Conservation (phyloP, 768 basidiomycete species). For the Udeniomyces megalosporus region DNA sequence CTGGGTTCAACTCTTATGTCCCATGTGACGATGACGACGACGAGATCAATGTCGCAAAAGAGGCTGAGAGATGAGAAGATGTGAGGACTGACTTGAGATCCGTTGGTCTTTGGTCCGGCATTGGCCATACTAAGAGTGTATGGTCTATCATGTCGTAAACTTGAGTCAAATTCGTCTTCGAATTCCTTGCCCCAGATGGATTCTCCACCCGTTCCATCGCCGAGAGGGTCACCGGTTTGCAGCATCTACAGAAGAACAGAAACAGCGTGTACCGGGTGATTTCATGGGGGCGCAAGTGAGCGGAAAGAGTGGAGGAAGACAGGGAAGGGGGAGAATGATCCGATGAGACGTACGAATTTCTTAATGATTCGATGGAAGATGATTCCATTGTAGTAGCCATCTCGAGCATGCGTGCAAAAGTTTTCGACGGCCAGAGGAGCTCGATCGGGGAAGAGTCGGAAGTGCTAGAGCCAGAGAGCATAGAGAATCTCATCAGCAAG, state of each 20-base stretch:
- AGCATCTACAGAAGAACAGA: slow-evolving; percentile 73
- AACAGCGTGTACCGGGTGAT: not conserved
- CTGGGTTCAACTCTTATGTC: no score
- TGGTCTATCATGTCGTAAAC: slow-evolving; percentile 82
- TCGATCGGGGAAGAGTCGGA: slow-evolving; percentile 57
- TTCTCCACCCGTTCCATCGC: slow-evolving; percentile 79
- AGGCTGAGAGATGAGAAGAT: not conserved
- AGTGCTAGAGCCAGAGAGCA: slow-evolving; percentile 19
- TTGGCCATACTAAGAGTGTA: slow-evolving; percentile 78
- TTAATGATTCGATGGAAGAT: slow-evolving; percentile 95
- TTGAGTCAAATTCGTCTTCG: slow-evolving; percentile 83
- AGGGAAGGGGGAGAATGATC: not conserved
- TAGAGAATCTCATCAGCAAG: not conserved
- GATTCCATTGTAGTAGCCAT: slow-evolving; percentile 78
- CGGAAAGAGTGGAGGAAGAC: not conserved
- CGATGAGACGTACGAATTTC: slow-evolving; percentile 47
- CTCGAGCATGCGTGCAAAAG: slow-evolving; percentile 74
- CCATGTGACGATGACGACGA: no score
- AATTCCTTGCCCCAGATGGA: slow-evolving; percentile 83
- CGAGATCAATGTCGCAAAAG: no score
- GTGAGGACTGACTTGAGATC: slow-evolving; percentile 40
- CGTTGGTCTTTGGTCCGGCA: slow-evolving; percentile 76
- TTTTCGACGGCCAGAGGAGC: slow-evolving; percentile 95
- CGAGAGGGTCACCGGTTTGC: slow-evolving; percentile 88
- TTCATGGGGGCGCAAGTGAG: no score